Percentiles rank a stretch among this genome's conserved stretches.
Evolutionary conservation across 169 alveolate species (phyloP).

Genomic region (Neospora caninum): DNA sequence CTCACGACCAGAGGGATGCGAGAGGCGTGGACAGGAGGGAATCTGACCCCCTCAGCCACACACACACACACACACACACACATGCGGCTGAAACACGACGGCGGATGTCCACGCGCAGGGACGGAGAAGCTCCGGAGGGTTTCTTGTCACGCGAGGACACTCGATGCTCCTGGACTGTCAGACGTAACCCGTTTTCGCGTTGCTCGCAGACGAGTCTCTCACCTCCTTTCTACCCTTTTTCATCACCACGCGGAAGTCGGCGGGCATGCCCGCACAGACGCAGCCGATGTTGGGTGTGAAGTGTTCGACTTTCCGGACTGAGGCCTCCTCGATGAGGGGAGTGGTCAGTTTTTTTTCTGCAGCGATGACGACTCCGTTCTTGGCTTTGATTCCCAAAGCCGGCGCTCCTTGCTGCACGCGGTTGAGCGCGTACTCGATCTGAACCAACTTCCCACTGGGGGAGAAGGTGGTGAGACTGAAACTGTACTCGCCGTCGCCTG

Average conservation of each 20-base stretch:
- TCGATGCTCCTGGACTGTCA: too few species aligned
- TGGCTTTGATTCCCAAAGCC: conserved; percentile 79
- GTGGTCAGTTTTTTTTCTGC: conserved; percentile 90
- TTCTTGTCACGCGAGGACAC: too few species aligned
- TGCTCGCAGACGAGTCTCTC: background rate
- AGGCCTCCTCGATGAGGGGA: conserved; percentile 78
- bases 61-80: too few species aligned
- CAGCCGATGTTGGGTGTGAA: conserved; percentile 92
- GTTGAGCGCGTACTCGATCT: conserved; percentile 97
- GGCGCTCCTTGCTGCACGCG: conserved; percentile 77
- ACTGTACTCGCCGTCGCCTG: conserved; percentile 87
- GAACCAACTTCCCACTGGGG: conserved; percentile 96
- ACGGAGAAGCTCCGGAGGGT: too few species aligned
- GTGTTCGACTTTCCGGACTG: conserved; percentile 91
- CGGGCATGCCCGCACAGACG: conserved; percentile 97
- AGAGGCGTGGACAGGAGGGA: too few species aligned
- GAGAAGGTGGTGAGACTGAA: conserved; percentile 95
- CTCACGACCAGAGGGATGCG: too few species aligned
- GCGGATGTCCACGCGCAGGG: too few species aligned
- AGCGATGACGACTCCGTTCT: conserved; percentile 94
- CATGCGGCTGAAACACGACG: too few species aligned
- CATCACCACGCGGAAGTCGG: conserved; percentile 95
- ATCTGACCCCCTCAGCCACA: too few species aligned
- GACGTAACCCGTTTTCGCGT: too few species aligned
- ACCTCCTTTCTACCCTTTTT: conserved; percentile 87